Conservation (phyloP, 2,329 filamentous ascomycete species). For the Dryadomyces quercus-mongolicae region DNA sequence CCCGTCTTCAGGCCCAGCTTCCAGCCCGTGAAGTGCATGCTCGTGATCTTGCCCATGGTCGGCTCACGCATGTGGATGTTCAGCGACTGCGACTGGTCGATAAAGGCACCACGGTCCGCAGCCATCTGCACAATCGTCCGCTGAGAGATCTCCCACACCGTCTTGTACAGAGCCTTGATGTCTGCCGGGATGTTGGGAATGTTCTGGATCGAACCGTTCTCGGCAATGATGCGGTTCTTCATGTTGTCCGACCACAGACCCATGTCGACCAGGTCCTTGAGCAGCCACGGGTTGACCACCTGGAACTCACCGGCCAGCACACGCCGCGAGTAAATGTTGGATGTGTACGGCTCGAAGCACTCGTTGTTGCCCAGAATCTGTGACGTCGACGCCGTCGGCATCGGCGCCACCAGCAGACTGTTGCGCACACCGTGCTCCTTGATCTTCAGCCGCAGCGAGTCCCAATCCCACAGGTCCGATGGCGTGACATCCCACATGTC, state of each 20-base stretch:
- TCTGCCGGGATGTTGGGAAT: constrained; percentile 94
- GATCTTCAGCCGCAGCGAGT: constrained; percentile 75
- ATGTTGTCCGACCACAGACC: constrained; percentile 98
- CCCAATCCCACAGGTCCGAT: constrained; percentile 95
- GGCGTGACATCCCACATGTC: constrained; percentile 98
- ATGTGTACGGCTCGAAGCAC: constrained; percentile 99
- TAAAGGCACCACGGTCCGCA: constrained; percentile 94
- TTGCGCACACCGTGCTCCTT: constrained; percentile 90
- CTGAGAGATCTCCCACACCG: constrained; percentile 98
- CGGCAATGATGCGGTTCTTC: constrained; percentile 99
- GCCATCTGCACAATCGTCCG: constrained; percentile 94
- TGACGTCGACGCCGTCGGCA: constrained; percentile 94
- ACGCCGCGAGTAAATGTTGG: constrained; percentile 98
- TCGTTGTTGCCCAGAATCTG: constrained; percentile 99
- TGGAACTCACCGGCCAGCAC: constrained; percentile 98
- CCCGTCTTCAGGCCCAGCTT: constrained; percentile 98
- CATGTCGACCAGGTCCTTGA: constrained; percentile 96
- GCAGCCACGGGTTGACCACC: constrained; percentile 96
- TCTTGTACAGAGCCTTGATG: constrained; percentile 97
- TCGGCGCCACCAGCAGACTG: constrained; percentile 87
- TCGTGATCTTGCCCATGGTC: constrained; percentile 99
- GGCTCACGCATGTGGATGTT: constrained; percentile 99
- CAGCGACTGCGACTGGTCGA: constrained; percentile 96
- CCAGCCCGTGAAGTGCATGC: constrained; percentile 99
- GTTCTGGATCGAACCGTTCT: constrained; percentile 90